Conservation (phyloP, 139 green algal genomes). For the Edaphochlamys debaryana region DNA sequence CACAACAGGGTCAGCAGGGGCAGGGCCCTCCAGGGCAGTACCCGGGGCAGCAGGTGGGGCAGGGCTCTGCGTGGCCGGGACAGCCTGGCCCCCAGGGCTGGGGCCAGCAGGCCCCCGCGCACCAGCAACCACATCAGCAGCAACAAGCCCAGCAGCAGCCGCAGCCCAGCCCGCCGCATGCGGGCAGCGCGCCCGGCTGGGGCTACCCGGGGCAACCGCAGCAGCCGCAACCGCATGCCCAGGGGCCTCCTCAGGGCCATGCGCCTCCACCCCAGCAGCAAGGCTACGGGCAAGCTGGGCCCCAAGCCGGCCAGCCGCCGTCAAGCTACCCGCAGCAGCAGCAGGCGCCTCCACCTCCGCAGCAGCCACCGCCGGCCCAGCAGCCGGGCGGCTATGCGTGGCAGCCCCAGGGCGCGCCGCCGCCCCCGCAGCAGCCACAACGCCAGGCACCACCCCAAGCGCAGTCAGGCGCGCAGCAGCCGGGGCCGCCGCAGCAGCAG, state of each 20-base stretch:
- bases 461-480: background rate
- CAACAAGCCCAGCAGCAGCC: no score
- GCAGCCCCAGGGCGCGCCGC: background rate
- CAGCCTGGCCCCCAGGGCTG: background rate
- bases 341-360: background rate
- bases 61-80: background rate
- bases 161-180: background rate
- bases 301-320: no score
- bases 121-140: background rate
- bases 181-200: no score
- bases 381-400: background rate
- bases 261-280: no score
- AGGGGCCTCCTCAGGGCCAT: no score
- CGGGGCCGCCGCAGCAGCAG: background rate
- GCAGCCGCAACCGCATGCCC: background rate
- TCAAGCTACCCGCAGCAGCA: background rate
- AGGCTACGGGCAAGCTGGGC: no score
- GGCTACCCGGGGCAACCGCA: no score
- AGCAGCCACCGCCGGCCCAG: background rate
- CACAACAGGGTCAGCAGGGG: no score
- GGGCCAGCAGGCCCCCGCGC: no score
- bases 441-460: no score
- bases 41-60: background rate
- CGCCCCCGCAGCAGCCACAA: background rate
- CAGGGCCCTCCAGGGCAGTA: background rate